Evolutionary conservation across 257 asterid genomes (phyloP), one percentile per base, ranked within the genome.

Genomic region (Solanum sitiens): DNA sequence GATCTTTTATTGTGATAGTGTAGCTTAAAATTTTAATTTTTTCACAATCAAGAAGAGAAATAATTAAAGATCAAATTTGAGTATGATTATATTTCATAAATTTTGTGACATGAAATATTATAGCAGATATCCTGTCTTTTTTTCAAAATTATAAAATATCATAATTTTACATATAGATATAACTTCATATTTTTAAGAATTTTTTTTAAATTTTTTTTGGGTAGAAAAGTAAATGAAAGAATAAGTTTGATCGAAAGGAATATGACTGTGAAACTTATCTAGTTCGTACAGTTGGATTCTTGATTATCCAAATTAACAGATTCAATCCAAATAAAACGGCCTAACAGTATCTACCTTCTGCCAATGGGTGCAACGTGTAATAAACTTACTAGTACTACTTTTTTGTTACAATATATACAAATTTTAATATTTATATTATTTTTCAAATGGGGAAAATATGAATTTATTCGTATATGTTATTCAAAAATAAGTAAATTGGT

Each of bases 101-200:
- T 3, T 3, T 2, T 14, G 2, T 30, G 39, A 30, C 11, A 27
- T 7, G 2, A 7, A 70, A 16, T 32, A 16, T 16, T 33, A 7
- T 1, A 8, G 40, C 8, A 18, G 0, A 8, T 33, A 33, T 16
- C 0, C 4, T 32, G 2, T 32, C 0, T 8, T 35, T 16, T 32
- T 71, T 71, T 32, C 8, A 32, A 14, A 7, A 32, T 32, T 8
- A 71, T 4, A 16, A 56, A 71, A 71, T 16, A 7, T 32, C 1
- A 14, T 32, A 32, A 3, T 27, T 59, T 59, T 2, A 59, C 2
- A 21, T 59, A 21, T 59, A 21, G 27, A 21, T 59, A 21, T 37
- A 37, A 37, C 0, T 37, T 37, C 39, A 37, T 37, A 37, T 37
- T 37, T 37, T 37, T 7, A 37, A 30, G 75, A 70, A 70, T 7